phyloP scores from a whole-genome alignment of 768 basidiomycete genomes.

The Phanerodontia chrysosporium region DNA sequence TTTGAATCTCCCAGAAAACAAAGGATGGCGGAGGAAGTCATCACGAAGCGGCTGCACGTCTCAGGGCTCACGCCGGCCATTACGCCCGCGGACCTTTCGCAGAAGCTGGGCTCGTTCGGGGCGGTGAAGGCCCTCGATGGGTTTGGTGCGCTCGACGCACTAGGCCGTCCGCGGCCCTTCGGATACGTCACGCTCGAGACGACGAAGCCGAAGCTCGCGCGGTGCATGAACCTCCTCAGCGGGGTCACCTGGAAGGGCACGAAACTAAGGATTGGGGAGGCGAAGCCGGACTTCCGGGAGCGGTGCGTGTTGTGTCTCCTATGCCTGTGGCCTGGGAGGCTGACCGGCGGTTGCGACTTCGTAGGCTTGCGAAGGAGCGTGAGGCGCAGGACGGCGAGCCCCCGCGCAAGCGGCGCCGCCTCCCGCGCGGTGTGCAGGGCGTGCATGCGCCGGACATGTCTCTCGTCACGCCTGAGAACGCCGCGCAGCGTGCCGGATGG shows the following conservation, averaged over 20 bases:
- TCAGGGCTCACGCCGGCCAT: slow-evolving; percentile 73
- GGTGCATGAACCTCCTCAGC: slow-evolving; percentile 72
- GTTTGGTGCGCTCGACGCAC: slow-evolving; percentile 56
- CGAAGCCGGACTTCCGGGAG: slow-evolving; percentile 69
- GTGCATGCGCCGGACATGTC: slow-evolving; percentile 60
- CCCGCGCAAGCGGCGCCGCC: slow-evolving; percentile 40
- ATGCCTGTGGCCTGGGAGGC: background rate
- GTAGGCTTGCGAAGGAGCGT: slow-evolving; percentile 35
- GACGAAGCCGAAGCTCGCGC: slow-evolving; percentile 51
- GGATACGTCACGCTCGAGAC: slow-evolving; percentile 72
- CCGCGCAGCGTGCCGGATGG: slow-evolving; percentile 55
- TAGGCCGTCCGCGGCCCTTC: slow-evolving; percentile 67
- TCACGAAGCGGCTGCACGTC: slow-evolving; percentile 64
- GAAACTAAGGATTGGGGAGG: slow-evolving; percentile 77
- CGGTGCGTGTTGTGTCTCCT: slow-evolving; percentile 37
- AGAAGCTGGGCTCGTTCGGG: slow-evolving; percentile 62
- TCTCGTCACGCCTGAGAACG: slow-evolving; percentile 56
- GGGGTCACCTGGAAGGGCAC: slow-evolving; percentile 89
- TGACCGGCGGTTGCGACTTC: background rate
- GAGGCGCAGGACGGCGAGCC: slow-evolving; percentile 26
- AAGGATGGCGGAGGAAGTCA: slow-evolving; percentile 18
- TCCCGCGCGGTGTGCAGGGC: slow-evolving; percentile 32
- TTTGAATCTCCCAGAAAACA: background rate
- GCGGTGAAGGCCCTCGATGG: slow-evolving; percentile 67
- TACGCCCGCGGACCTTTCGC: slow-evolving; percentile 48